phyloP scores from a whole-genome alignment of 495 filamentous ascomycete genomes.

The Penicillium subrubescens region DNA sequence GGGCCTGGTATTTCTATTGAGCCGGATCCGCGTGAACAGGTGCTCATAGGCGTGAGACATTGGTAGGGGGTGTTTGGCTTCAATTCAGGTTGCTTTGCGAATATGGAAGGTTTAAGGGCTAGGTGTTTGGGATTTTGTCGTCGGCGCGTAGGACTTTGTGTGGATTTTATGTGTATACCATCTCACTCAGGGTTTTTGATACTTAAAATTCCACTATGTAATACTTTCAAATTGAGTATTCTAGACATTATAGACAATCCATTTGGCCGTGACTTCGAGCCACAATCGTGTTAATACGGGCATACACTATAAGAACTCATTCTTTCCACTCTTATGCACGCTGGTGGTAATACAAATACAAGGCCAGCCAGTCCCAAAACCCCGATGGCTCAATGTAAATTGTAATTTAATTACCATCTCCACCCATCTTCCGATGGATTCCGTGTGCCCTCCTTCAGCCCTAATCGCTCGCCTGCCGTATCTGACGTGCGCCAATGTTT shows the following conservation, averaged over 20 bases:
- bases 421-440: conserved; percentile 27
- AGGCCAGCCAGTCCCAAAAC: conserved; percentile 7
- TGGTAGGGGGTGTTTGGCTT: conserved; percentile 31
- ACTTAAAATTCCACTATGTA: background rate
- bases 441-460: conserved; percentile 38
- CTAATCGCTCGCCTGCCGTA: conserved; percentile 31
- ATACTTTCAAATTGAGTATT: background rate
- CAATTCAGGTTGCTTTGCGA: background rate
- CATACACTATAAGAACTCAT: background rate
- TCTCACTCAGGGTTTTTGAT: background rate
- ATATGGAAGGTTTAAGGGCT: background rate
- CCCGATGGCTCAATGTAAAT: background rate
- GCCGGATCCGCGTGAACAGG: conserved; percentile 39
- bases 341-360: conserved; percentile 3
- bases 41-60: conserved; percentile 47
- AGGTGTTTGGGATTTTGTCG: background rate
- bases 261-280: too few species aligned
- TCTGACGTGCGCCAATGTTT: background rate
- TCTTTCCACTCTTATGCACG: background rate
- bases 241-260: too few species aligned
- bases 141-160: background rate
- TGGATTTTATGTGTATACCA: background rate
- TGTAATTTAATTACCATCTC: conserved; percentile 31
- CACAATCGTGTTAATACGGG: background rate
- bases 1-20: conserved; percentile 37